A percentile compares a stretch with the other conserved stretches of the same genome.
Conservation (phyloP, 139 green algal species). For the Volvox reticuliferus region DNA sequence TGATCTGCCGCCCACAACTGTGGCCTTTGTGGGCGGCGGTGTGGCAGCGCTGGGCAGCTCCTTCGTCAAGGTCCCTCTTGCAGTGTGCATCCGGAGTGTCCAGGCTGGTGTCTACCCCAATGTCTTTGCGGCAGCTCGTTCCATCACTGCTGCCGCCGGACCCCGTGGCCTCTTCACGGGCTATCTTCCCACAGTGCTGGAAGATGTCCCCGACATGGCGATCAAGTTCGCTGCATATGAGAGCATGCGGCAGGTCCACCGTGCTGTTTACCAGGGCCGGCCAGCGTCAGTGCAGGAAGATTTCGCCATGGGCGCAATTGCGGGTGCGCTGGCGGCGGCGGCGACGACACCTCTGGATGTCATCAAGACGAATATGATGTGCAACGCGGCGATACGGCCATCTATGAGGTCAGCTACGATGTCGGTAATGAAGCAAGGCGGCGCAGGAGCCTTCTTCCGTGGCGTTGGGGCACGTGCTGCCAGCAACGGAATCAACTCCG, state of each 20-base stretch:
- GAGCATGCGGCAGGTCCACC: constrained; percentile 77
- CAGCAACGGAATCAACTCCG: constrained; percentile 88
- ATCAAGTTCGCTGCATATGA: constrained; percentile 93
- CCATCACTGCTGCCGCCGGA: constrained; percentile 75
- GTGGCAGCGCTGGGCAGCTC: constrained; percentile 81
- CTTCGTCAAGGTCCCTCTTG: constrained; percentile 88
- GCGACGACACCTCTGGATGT: constrained; percentile 93
- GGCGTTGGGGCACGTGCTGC: constrained; percentile 81
- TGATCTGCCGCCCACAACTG: constrained; percentile 58
- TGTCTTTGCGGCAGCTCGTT: constrained; percentile 67
- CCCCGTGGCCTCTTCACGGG: constrained; percentile 84
- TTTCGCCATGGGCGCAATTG: constrained; percentile 82
- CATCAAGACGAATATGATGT: constrained; percentile 96
- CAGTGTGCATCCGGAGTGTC: constrained; percentile 89
- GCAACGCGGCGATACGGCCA: constrained; percentile 72
- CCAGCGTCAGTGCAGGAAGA: constrained; percentile 66
- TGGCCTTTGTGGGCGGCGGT: constrained; percentile 85
- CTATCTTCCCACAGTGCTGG: constrained; percentile 86
- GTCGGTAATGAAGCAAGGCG: constrained; percentile 41
- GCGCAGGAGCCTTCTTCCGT: constrained; percentile 68
- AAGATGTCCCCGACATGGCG: constrained; percentile 93
- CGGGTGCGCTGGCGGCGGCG: constrained; percentile 82
- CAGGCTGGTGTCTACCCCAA: constrained; percentile 89
- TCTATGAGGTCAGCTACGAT: constrained; percentile 56
- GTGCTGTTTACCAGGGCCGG: constrained; percentile 38